A percentile compares a stretch with the other conserved stretches of the same genome.
Conservation (phyloP, 1,139 yeast species). For the Blastobotrys aristatus region DNA sequence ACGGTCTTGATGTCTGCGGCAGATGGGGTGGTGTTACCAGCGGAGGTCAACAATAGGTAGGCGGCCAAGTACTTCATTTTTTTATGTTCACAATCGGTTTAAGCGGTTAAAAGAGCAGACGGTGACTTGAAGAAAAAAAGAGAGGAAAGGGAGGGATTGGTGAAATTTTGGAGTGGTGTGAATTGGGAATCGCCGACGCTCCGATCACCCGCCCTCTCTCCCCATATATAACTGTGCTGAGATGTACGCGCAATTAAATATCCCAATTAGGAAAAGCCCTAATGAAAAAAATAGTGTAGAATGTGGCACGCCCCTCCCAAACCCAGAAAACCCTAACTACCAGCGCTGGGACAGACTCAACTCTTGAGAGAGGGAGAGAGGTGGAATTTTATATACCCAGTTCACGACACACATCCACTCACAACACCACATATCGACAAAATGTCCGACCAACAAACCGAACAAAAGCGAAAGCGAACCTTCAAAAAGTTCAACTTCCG, state of each 20-base stretch:
- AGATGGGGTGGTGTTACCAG: slow-evolving; percentile 66
- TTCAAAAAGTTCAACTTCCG: slow-evolving; percentile 98
- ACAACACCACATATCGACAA: neutral
- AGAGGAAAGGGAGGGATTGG: slow-evolving; percentile 3
- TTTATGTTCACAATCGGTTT: slow-evolving; percentile 47
- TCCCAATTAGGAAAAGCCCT: too few relatives aligned
- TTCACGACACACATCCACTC: too few relatives aligned
- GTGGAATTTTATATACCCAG: too few relatives aligned
- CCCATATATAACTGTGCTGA: too few relatives aligned
- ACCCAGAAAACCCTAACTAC: too few relatives aligned
- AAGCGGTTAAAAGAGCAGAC: slow-evolving; percentile 51
- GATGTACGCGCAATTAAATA: too few relatives aligned
- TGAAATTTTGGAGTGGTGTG: slow-evolving; percentile 7
- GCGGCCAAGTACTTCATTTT: slow-evolving; percentile 47
- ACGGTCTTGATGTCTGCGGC: slow-evolving; percentile 87
- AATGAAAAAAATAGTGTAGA: too few relatives aligned
- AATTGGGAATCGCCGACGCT: neutral
- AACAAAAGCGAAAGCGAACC: slow-evolving; percentile 51
- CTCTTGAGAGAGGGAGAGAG: too few relatives aligned
- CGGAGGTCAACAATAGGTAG: slow-evolving; percentile 43
- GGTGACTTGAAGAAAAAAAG: slow-evolving; percentile 43
- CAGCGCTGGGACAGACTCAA: too few relatives aligned
- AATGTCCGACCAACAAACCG: slow-evolving; percentile 12
- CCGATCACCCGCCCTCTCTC: neutral
- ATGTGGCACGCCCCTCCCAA: too few relatives aligned